A percentile compares a stretch with the other conserved stretches of the same genome.
Conservation (phyloP, 345 rosid genomes). For the Rhodamnia rubescens region DNA sequence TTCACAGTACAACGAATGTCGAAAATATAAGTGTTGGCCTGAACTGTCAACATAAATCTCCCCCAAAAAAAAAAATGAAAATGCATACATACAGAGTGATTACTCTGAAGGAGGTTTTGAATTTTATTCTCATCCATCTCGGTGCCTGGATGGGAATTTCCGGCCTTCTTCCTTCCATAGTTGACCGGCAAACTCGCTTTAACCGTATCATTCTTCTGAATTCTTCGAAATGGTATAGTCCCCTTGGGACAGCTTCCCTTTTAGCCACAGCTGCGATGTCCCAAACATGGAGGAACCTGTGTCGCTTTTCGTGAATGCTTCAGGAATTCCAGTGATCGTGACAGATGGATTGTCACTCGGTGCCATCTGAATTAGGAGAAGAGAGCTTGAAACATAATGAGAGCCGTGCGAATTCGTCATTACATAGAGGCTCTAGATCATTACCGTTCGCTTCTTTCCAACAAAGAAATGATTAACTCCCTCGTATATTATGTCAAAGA, state of each 20-base stretch:
- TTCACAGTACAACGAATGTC: background rate
- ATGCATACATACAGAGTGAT: slow-evolving; percentile 27
- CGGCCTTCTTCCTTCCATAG: background rate
- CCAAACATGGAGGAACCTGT: background rate
- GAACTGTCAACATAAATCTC: background rate
- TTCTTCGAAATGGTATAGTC: slow-evolving; percentile 33
- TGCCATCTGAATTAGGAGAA: slow-evolving; percentile 12
- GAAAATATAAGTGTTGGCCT: background rate
- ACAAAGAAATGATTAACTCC: background rate
- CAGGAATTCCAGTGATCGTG: background rate
- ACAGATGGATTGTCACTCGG: slow-evolving; percentile 17
- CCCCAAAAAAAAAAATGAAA: background rate
- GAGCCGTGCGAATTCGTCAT: background rate
- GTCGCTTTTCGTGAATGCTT: background rate
- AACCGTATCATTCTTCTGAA: background rate
- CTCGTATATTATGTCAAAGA: background rate
- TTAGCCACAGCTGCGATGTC: slow-evolving; percentile 32
- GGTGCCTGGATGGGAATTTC: background rate
- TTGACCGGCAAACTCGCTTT: background rate
- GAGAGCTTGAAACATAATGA: background rate
- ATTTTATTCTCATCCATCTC: background rate
- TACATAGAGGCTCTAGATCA: background rate
- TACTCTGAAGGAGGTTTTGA: slow-evolving; percentile 12
- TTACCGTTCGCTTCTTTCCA: background rate
- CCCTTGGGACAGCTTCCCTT: slow-evolving; percentile 39